Evolutionary conservation across 495 filamentous ascomycete genomes (phyloP).

Genomic region (Lophium mytilinum): DNA sequence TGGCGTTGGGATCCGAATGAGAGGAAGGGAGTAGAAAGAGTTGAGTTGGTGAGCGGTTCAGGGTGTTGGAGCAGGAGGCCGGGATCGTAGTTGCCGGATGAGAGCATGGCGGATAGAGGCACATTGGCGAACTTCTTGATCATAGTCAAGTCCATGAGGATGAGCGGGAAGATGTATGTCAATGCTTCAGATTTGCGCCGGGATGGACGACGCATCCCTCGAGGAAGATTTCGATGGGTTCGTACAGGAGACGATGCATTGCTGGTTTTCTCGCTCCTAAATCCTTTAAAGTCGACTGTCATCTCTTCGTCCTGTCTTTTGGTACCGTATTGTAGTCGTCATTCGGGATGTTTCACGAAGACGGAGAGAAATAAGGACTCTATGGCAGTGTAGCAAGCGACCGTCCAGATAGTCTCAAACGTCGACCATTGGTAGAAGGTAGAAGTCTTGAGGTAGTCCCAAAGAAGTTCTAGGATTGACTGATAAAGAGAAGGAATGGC

Average conservation of each 20-base stretch:
- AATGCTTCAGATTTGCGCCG: conserved; percentile 20
- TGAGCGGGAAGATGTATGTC: conserved; percentile 25
- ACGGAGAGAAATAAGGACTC: conserved; percentile 21
- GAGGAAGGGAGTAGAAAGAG: too few relatives aligned
- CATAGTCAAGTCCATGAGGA: conserved; percentile 28
- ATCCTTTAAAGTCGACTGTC: too few relatives aligned
- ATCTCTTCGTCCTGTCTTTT: not conserved
- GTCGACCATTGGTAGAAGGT: conserved; percentile 25
- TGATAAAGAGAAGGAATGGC: conserved; percentile 23
- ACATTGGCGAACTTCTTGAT: conserved; percentile 34
- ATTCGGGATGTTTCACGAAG: conserved; percentile 24
- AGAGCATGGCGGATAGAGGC: conserved; percentile 17
- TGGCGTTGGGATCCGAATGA: too few relatives aligned
- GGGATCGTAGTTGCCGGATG: conserved; percentile 27
- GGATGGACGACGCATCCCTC: conserved; percentile 27
- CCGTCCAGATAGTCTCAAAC: conserved; percentile 32
- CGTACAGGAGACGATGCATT: too few relatives aligned
- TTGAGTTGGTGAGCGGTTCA: too few relatives aligned
- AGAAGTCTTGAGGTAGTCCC: conserved; percentile 12
- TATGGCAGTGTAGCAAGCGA: conserved; percentile 29
- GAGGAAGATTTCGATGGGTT: conserved; percentile 6
- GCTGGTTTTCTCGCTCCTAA: too few relatives aligned
- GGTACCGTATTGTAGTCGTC: conserved; percentile 16
- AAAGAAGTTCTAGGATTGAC: conserved; percentile 17
- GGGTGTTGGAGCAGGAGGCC: too few relatives aligned